Base-by-base conservation (phyloP, 306 rosid genomes). In the Arachis stenosperma region DNA sequence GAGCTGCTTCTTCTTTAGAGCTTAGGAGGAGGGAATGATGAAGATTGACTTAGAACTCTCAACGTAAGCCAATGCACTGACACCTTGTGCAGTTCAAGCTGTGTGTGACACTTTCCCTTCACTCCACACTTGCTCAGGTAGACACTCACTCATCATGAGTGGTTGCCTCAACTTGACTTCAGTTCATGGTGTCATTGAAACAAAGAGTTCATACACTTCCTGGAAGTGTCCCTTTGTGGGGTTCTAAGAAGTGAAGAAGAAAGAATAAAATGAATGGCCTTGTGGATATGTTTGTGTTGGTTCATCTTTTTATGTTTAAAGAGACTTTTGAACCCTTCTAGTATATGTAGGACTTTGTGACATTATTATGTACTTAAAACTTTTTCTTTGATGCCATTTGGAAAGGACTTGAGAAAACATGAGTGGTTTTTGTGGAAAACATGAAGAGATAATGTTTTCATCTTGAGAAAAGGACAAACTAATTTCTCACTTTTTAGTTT, bases 31-130 rank as follows among this genome's bases (percentile, higher is more conserved):
- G 74, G 39, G 73, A 89, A 74, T 8, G 97, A 94, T 12, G 93
- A 91, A 2, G 90, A 88, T 22, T 98, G 99, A 2, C 85, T 95
- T 2, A 85, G 54, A 79, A 84, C 83, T 0, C 87, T 95, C 63
- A 95, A 95, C 84, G 91, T 95, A n/a, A 89, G 99, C 89, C 99
- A 95, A 75, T 95, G 86, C 98, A 15, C 98, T 95, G 37, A 95
- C 99, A 6, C 99, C 99, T 33, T 67, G 88, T 0, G 99, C 98
- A 6, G 98, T 95, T 47, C 99, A 95, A 62, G 97, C 98, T 0
- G 87, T 95, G 9, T 95, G 99, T 54, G 92, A 95, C 70, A 84
- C 98, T 5, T 95, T 87, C 81, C 99, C 99, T 2, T 62, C 90
- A 0, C 97, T 95, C 9, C 98, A 95, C 81, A 95, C 99, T 39